Conservation (phyloP, 75 land plant species). For the Pinus albicaulis region DNA sequence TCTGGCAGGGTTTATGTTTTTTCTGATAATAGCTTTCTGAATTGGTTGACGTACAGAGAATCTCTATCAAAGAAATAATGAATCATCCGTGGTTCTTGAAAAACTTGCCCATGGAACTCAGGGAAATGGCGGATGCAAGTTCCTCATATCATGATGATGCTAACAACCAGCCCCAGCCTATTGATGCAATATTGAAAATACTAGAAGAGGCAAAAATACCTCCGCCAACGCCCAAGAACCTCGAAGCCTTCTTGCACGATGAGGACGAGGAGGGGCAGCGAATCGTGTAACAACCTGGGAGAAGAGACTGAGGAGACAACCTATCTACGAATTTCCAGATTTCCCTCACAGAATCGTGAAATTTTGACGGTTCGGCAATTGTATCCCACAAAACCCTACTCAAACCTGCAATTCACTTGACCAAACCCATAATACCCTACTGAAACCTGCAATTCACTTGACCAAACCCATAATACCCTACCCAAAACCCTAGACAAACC, state of each 20-base stretch:
- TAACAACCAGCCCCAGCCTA: constrained; percentile 43
- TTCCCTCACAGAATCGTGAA: too few species aligned
- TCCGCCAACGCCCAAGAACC: constrained; percentile 25
- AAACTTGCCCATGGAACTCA: constrained; percentile 70
- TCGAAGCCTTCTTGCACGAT: not conserved
- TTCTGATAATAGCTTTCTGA: not conserved
- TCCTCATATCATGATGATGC: constrained; percentile 48
- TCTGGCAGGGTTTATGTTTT: not conserved
- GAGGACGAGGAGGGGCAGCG: not conserved
- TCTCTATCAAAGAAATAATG: constrained; percentile 64
- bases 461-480: too few species aligned
- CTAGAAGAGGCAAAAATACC: constrained; percentile 60
- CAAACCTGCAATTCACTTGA: too few species aligned
- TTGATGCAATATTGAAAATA: constrained; percentile 69
- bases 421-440: too few species aligned
- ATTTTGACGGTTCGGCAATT: too few species aligned
- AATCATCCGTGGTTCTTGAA: constrained; percentile 78
- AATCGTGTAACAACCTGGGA: not conserved
- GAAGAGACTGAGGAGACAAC: not conserved
- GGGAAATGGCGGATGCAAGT: constrained; percentile 37
- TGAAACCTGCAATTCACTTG: too few species aligned
- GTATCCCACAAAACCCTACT: too few species aligned
- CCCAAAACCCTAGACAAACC: too few species aligned
- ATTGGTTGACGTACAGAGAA: constrained; percentile 50
- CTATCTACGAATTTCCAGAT: too few species aligned